Evolutionary conservation across 164 flowering plant genomes (phyloP).

Genomic region (Magnolia changhungtana): DNA sequence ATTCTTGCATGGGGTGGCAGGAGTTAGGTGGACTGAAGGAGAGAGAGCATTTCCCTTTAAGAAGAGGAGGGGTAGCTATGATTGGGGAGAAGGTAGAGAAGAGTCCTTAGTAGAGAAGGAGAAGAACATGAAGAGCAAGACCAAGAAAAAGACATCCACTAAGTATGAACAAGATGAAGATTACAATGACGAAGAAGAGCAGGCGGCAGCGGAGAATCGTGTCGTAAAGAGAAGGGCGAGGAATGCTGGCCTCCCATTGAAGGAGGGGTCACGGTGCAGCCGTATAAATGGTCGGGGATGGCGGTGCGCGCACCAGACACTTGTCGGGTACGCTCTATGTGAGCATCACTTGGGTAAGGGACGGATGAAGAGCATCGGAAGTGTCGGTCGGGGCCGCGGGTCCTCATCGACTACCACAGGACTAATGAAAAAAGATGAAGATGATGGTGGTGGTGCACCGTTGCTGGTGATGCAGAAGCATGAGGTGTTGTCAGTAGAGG

Average conservation of each 20-base stretch:
- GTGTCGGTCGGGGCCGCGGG: not conserved
- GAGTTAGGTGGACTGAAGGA: constrained; percentile 1
- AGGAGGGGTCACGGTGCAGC: constrained; percentile 1
- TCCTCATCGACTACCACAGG: not conserved
- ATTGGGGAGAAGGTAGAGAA: not conserved
- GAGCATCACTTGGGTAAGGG: constrained; percentile 6
- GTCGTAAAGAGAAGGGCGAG: not conserved
- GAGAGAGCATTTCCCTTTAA: constrained; percentile 5
- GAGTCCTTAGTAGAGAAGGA: not conserved
- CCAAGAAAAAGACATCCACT: not conserved
- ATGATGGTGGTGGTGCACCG: not conserved
- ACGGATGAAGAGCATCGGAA: not conserved
- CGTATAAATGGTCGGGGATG: constrained; percentile 6
- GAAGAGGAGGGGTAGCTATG: not conserved
- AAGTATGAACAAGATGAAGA: not conserved
- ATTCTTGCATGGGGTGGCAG: not conserved
- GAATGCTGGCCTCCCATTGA: not conserved
- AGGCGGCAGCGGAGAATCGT: not conserved
- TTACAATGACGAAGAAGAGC: not conserved
- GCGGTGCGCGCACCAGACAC: not conserved
- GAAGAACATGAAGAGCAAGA: not conserved
- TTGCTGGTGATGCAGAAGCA: not conserved
- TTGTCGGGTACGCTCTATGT: constrained; percentile 6
- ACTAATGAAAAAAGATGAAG: not conserved
- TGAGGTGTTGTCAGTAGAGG: not conserved